A percentile compares a stretch with the other conserved stretches of the same genome.
phyloP scores from a whole-genome alignment of 176 grass and related monocot species.

The Triticum monococcum region DNA sequence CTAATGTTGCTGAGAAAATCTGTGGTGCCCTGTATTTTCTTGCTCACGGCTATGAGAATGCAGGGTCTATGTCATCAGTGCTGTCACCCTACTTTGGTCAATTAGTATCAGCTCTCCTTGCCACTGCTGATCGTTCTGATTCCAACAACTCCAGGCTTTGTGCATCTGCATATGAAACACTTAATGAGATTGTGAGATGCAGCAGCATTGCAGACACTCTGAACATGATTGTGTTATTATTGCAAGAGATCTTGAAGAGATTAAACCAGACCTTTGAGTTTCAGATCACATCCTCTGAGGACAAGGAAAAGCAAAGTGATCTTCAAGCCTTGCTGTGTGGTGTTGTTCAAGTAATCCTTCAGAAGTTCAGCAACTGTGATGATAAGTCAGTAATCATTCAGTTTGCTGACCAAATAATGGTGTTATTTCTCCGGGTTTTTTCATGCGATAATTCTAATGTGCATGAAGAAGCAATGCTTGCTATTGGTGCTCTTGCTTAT shows the following conservation, averaged over 20 bases:
- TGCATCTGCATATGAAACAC: slow-evolving; percentile 51
- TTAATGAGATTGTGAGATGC: slow-evolving; percentile 60
- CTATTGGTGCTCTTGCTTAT: slow-evolving; percentile 56
- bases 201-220: slow-evolving; percentile 37
- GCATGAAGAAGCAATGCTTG: slow-evolving; percentile 61
- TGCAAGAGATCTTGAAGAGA: slow-evolving; percentile 56
- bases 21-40: slow-evolving; percentile 63
- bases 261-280: slow-evolving; percentile 56
- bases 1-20: slow-evolving; percentile 57
- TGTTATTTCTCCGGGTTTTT: slow-evolving; percentile 50
- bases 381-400: slow-evolving; percentile 48
- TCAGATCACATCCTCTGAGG: slow-evolving; percentile 45
- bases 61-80: slow-evolving; percentile 40
- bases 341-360: slow-evolving; percentile 57
- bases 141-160: slow-evolving; percentile 36
- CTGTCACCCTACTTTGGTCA: slow-evolving; percentile 52
- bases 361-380: slow-evolving; percentile 41
- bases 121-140: slow-evolving; percentile 51
- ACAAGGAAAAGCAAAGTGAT: slow-evolving; percentile 58
- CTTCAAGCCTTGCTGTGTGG: slow-evolving; percentile 61
- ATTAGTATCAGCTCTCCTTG: slow-evolving; percentile 49
- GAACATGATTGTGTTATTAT: slow-evolving; percentile 45
- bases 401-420: slow-evolving; percentile 60
- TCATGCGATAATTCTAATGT: slow-evolving; percentile 52
- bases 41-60: slow-evolving; percentile 50